Evolutionary conservation across 2,329 filamentous ascomycete genomes (phyloP), one percentile per base, ranked within the genome.

Genomic region (Monilinia vaccinii-corymbosi): DNA sequence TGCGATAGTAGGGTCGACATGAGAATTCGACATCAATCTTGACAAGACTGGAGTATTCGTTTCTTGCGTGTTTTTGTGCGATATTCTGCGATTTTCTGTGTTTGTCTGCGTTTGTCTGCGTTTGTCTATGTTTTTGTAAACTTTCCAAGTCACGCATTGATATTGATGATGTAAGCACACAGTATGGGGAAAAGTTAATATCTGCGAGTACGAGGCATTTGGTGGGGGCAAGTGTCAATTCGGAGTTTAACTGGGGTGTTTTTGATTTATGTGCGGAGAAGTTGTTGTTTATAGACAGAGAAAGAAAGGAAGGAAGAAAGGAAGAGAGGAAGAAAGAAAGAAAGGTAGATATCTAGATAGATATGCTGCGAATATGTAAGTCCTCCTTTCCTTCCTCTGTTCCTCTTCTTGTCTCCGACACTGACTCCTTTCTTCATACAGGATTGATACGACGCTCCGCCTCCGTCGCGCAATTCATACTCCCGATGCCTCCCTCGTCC

Each of bases 401-500:
- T 44, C 2, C 34, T 48, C 10, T 9, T 8, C 8, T 32, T 6
- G 13, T 32, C 34, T 40, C 36, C 45, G n/a, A 55, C n/a, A n/a
- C n/a, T n/a, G n/a, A n/a, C n/a, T n/a, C n/a, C 21, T 21, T 59
- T 11, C 2, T 59, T 4, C 13, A 14, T 14, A n/a, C 45, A 91
- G 85, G 87, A 91, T 93, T 75, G 86, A 91, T 64, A 82, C 89
- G 61, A 82, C 86, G 60, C 83, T 86, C 72, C 88, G 91, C 68
- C 79, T 95, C 48, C 87, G 91, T 66, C 86, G 91, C 67, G 91
- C 91, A 62, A 93, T 96, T 72, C 81, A 87, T 71, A 85, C 88
- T 73, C 87, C 93, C 71, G 75, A 81, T 73, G 74, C 77, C 56
- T 76, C 84, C 60, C 86, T 96, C 65, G 87, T 91, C 67, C 76